These are phyloP conservation scores for Metschnikowia baotianmanensis DNA, from an alignment of 805 yeast genomes.

Conservation along the genomic window DNA sequence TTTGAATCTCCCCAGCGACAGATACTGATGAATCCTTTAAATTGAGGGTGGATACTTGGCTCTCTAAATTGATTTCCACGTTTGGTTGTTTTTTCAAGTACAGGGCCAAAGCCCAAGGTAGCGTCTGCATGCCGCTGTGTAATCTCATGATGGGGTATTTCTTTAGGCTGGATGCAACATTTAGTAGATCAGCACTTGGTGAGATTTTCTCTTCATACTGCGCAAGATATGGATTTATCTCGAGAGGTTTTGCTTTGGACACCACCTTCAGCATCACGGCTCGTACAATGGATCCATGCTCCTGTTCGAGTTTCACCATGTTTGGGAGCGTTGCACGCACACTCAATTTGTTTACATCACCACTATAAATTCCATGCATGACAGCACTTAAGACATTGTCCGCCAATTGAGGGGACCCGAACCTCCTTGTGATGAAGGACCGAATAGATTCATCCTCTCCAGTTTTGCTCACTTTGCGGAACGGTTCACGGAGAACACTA, in stretches of 20 bases:
- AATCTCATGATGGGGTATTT: conserved; percentile 62
- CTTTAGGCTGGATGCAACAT: conserved; percentile 39
- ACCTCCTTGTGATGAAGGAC: conserved; percentile 63
- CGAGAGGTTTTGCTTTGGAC: conserved; percentile 8
- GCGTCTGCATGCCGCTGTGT: conserved; percentile 51
- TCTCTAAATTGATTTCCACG: conserved; percentile 36
- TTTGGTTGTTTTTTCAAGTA: conserved; percentile 40
- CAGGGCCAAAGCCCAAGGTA: conserved; percentile 45
- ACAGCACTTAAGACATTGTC: conserved; percentile 74
- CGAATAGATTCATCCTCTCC: conserved; percentile 68
- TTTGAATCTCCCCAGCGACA: neutral
- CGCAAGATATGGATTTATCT: conserved; percentile 21
- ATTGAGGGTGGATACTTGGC: conserved; percentile 23
- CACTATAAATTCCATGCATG: conserved; percentile 86
- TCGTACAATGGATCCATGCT: conserved; percentile 56
- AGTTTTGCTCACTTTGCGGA: conserved; percentile 25
- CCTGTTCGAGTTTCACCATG: conserved; percentile 55
- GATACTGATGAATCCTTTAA: conserved; percentile 16
- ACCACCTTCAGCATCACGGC: conserved; percentile 38
- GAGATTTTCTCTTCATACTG: conserved; percentile 41
- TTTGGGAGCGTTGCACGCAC: conserved; percentile 56
- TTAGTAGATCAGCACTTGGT: conserved; percentile 37
- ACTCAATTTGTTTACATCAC: conserved; percentile 64
- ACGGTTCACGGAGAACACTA: conserved; percentile 53
- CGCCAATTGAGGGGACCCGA: conserved; percentile 52